These are phyloP conservation scores for Salix caprea DNA, from an alignment of 345 rosid species.

Conservation along the genomic window DNA sequence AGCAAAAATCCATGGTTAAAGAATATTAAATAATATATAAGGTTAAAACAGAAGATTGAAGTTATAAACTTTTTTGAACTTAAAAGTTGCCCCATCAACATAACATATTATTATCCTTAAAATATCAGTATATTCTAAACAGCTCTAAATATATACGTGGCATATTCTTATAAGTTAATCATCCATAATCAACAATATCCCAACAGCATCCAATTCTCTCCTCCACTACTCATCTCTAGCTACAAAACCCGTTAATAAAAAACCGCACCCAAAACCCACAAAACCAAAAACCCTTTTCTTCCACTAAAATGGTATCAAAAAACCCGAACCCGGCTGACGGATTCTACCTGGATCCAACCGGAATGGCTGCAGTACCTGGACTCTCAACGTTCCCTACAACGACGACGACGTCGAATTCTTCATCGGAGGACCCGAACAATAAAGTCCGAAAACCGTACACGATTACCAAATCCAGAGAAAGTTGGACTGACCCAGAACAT, in stretches of 20 bases:
- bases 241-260: constrained; percentile 10
- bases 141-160: constrained; percentile 22
- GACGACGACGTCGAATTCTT: constrained; percentile 9
- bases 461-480: constrained; percentile 90
- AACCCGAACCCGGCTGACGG: constrained; percentile 53
- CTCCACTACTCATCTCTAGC: not conserved
- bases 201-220: constrained; percentile 13
- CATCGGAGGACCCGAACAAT: constrained; percentile 50
- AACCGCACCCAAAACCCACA: constrained; percentile 3
- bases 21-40: no score
- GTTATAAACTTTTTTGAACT: no score
- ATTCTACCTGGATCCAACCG: constrained; percentile 40
- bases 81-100: no score
- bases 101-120: no score
- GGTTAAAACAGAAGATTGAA: no score
- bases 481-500: constrained; percentile 93
- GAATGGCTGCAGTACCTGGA: not conserved
- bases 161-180: constrained; percentile 14
- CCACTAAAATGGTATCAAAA: constrained; percentile 54
- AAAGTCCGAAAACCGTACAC: constrained; percentile 93
- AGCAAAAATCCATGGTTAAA: no score
- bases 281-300: not conserved
- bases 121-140: no score
- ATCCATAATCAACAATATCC: not conserved
- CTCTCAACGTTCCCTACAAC: constrained; percentile 15